Percentiles rank a stretch among this genome's conserved stretches.
Evolutionary conservation across 2,329 filamentous ascomycete species (phyloP).

Genomic region (Botrytis fabae): DNA sequence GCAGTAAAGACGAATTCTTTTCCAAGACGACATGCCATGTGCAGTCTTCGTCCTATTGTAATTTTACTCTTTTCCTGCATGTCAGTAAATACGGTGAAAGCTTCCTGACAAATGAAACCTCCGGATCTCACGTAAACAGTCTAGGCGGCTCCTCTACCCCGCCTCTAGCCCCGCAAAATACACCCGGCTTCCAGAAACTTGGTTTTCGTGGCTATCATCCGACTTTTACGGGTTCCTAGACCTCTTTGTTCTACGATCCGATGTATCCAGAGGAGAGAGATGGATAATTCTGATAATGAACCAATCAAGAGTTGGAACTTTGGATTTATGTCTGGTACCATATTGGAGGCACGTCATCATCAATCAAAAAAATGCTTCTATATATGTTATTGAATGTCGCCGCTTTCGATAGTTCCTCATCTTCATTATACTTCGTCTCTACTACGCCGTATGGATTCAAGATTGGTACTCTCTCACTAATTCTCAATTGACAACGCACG

Average conservation of each 20-base stretch:
- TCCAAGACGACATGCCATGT: not conserved
- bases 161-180: constrained; percentile 19
- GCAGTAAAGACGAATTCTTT: not conserved
- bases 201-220: not conserved
- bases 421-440: not conserved
- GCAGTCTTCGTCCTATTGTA: not conserved
- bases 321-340: not conserved
- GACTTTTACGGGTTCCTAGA: not conserved
- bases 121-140: not conserved
- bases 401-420: not conserved
- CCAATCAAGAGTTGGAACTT: not conserved
- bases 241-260: not conserved
- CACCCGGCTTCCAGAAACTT: constrained; percentile 8
- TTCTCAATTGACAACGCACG: not conserved
- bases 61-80: not conserved
- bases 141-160: constrained; percentile 13
- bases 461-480: not conserved
- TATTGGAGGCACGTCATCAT: not conserved
- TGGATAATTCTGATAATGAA: no score
- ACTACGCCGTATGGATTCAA: not conserved
- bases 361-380: not conserved
- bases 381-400: not conserved
- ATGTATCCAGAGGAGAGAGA: not conserved
- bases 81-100: constrained; percentile 9
- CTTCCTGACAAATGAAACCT: not conserved